Evolutionary conservation across 2,329 filamentous ascomycete species (phyloP).

Genomic region (Cercospora sesami): DNA sequence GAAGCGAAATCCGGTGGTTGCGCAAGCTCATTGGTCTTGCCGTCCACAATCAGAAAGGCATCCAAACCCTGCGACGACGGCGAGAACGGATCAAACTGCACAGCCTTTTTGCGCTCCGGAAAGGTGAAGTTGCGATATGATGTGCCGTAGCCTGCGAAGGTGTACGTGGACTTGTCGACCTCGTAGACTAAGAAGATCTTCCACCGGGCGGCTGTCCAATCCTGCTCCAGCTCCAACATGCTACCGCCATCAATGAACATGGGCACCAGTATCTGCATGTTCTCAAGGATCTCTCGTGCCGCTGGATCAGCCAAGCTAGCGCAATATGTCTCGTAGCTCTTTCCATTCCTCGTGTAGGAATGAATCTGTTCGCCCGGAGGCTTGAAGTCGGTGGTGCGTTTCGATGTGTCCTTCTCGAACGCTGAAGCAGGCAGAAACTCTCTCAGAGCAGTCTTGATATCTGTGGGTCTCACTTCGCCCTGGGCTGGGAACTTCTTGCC

Average conservation of each 20-base stretch:
- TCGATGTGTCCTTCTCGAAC: conserved; percentile 38
- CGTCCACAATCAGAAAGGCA: conserved; percentile 34
- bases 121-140: conserved; percentile 74
- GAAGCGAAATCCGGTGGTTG: conserved; percentile 43
- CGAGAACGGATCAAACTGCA: conserved; percentile 28
- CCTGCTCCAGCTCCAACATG: conserved; percentile 68
- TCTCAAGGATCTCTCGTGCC: conserved; percentile 70
- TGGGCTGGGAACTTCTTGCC: conserved; percentile 68
- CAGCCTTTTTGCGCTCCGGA: conserved; percentile 33
- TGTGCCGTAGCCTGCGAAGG: conserved; percentile 85
- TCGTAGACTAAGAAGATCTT: conserved; percentile 75
- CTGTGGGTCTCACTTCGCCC: conserved; percentile 67
- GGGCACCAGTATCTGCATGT: conserved; percentile 78
- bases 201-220: conserved; percentile 78
- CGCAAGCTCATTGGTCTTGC: conserved; percentile 22
- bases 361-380: conserved; percentile 75
- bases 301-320: conserved; percentile 69
- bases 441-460: conserved; percentile 65
- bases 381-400: conserved; percentile 52
- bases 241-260: conserved; percentile 94
- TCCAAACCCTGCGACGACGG: conserved; percentile 28
- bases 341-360: conserved; percentile 61
- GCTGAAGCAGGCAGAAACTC: conserved; percentile 67
- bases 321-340: conserved; percentile 80
- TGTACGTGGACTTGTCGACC: conserved; percentile 59